phyloP scores from a whole-genome alignment of 2,329 filamentous ascomycete species.

The Botrytis sinoallii region DNA sequence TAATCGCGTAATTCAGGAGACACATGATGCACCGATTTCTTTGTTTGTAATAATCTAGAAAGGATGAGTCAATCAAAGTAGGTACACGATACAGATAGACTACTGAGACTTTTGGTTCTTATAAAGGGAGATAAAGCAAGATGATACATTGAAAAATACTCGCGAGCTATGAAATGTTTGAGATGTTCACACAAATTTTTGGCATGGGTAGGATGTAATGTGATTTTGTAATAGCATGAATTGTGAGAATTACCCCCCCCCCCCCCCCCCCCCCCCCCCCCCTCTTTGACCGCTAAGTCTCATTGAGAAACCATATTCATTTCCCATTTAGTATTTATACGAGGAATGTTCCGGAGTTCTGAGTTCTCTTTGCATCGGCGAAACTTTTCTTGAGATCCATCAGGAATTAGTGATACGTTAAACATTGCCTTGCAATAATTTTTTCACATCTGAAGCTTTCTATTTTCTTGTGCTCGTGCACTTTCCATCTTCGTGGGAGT shows the following conservation, averaged over 20 bases:
- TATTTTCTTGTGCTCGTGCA: background rate
- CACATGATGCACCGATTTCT: background rate
- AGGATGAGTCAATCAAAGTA: background rate
- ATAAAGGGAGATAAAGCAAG: background rate
- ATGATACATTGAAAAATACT: background rate
- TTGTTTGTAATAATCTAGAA: background rate
- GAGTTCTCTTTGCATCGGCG: background rate
- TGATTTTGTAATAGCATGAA: background rate
- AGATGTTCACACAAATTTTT: background rate
- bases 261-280: too few species aligned
- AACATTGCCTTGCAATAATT: background rate
- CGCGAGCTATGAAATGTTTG: background rate
- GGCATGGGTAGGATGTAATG: background rate
- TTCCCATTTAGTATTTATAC: background rate
- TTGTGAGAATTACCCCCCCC: background rate
- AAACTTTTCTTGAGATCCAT: background rate
- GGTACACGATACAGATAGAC: fast-evolving
- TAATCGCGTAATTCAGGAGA: background rate
- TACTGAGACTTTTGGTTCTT: background rate
- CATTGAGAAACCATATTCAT: background rate
- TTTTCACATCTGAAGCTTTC: background rate
- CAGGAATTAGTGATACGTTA: background rate
- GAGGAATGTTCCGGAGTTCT: background rate
- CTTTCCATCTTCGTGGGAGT: background rate
- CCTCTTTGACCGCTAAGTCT: background rate